phyloP scores from a whole-genome alignment of 257 asterid genomes.

The Mentha longifolia region DNA sequence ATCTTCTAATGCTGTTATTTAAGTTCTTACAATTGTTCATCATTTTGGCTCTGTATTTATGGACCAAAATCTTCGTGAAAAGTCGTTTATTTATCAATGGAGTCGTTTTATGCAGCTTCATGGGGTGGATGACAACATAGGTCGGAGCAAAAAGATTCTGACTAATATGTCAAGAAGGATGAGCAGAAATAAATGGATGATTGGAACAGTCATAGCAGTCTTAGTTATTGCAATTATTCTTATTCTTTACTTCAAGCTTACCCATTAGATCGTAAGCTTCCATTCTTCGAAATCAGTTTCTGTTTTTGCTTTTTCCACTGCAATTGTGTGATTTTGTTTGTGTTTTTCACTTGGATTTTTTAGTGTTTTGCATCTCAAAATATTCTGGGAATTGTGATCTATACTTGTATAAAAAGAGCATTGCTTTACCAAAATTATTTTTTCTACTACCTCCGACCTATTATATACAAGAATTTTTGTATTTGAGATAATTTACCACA shows the following conservation, averaged over 20 bases:
- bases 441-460: too few relatives aligned
- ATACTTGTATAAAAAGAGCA: too few relatives aligned
- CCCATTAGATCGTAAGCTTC: conserved; percentile 40
- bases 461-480: too few relatives aligned
- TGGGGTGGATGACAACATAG: conserved; percentile 76
- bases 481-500: background rate
- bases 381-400: background rate
- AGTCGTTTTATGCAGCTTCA: conserved; percentile 57
- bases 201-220: conserved; percentile 55
- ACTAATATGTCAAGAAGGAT: conserved; percentile 74
- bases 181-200: conserved; percentile 79
- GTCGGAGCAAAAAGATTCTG: conserved; percentile 76
- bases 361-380: background rate
- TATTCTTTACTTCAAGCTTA: conserved; percentile 72
- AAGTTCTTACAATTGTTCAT: background rate
- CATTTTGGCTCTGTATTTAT: background rate
- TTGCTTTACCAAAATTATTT: too few relatives aligned
- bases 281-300: background rate
- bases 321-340: background rate
- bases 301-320: background rate
- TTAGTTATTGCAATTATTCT: conserved; percentile 58
- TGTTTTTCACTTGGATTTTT: background rate
- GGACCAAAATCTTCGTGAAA: background rate
- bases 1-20: background rate
- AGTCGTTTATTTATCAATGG: background rate